Conservation (phyloP, 768 basidiomycete species). For the Serendipita vermifera region DNA sequence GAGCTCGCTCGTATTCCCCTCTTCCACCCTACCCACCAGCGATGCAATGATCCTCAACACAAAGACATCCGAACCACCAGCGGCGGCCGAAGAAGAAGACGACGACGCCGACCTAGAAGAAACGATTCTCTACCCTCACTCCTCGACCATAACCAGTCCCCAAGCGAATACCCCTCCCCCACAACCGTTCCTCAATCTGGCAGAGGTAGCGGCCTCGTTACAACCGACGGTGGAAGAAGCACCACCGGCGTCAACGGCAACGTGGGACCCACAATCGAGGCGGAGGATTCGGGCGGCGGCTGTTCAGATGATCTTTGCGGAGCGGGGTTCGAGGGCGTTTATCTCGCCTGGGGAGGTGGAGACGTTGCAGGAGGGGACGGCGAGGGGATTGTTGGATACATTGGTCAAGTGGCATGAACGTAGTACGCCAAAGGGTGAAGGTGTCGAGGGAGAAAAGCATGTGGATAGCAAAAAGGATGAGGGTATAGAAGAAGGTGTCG, state of each 20-base stretch:
- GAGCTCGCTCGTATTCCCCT: conserved; percentile 26
- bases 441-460: too few relatives aligned
- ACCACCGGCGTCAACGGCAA: not conserved
- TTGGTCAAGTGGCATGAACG: conserved; percentile 14
- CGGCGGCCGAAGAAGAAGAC: too few relatives aligned
- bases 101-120: not conserved
- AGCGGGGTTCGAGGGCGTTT: conserved; percentile 55
- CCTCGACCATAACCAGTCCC: conserved; percentile 16
- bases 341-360: conserved; percentile 56
- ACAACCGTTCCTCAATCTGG: conserved; percentile 6
- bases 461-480: too few relatives aligned
- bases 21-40: conserved; percentile 19
- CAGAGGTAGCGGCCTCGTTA: not conserved
- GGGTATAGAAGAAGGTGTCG: too few relatives aligned
- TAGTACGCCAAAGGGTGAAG: too few relatives aligned
- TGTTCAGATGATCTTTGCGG: conserved; percentile 73
- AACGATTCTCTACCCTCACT: conserved; percentile 11
- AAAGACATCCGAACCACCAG: conserved; percentile 9
- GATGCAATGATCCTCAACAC: conserved; percentile 4
- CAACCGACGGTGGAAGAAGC: not conserved
- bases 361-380: conserved; percentile 45
- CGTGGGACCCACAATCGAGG: conserved; percentile 9
- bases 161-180: conserved; percentile 8
- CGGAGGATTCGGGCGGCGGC: conserved; percentile 57
- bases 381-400: conserved; percentile 19